Base-by-base conservation (phyloP, 495 filamentous ascomycete species). In the Alectoria sarmentosa region DNA sequence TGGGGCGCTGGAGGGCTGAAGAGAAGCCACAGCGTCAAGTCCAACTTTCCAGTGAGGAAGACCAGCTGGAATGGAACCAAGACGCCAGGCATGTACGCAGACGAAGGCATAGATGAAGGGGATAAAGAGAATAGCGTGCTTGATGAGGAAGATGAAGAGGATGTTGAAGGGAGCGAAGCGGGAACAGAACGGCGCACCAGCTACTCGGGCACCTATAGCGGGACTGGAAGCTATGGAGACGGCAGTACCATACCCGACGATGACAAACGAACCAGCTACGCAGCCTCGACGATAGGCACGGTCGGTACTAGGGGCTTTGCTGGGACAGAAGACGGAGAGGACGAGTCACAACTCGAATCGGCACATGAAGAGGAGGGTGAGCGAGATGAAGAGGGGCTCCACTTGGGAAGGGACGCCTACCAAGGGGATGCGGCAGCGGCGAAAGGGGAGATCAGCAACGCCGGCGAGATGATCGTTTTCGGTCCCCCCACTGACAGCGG, bases 1-100 rank as follows among this genome's bases (percentile, higher is more conserved):
- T 78, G 80, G 17, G 70, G 71, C 19, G 71, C 83, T 56, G 74
- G 76, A 2, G 79, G 73, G 39, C 68, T 89, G 61, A 86, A 88
- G 72, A 84, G 88, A 56, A 88, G 86, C 68, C 86, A 90, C 65
- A 89, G 86, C 28, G 84, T 90, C 66, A 88, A 86, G 69, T 90
- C 84, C 28, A 79, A 84, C 52, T 80, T 79, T 5, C 77, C 81
- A 0, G 69, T 81, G 28, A 82, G 91, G 61, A 96, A 96, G 76
- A 74, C 80, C 19, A 90, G 88, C 56, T 95, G 91, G 92, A 82
- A 79, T 32, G 82, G 80, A 19, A 81, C 80, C 38, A 78, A 75
- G 62, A 72, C 62, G 10, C n/a, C 62, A 14, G 69, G 67, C 1
- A 63, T 71, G 67, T 71, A 69, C 58, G 67, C 37, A 17, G 67